These are phyloP conservation scores for Calonectria multiphialidica DNA, from an alignment of 2,329 filamentous ascomycete species.

Conservation along the genomic window DNA sequence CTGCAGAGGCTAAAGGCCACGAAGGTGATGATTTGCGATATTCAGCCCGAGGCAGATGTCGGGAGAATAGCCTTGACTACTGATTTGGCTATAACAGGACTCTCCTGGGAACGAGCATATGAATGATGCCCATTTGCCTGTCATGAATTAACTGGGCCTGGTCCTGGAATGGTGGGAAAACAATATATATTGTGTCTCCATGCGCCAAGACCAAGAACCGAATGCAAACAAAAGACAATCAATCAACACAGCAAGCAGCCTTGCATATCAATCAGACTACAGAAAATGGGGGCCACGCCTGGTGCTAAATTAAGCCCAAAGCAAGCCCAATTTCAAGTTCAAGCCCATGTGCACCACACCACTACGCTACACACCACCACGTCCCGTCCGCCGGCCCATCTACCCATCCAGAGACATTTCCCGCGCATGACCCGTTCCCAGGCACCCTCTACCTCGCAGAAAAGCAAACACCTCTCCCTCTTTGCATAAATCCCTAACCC, in stretches of 20 bases:
- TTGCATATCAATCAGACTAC: not conserved
- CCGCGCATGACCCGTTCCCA: not conserved
- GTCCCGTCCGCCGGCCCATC: not conserved
- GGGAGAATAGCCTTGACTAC: conserved; percentile 21
- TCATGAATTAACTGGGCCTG: too few relatives aligned
- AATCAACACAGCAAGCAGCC: not conserved
- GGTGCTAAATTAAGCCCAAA: not conserved
- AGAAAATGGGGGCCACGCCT: not conserved
- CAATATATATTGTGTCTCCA: too few relatives aligned
- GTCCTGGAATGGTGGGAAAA: too few relatives aligned
- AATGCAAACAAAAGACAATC: not conserved
- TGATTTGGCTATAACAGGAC: not conserved
- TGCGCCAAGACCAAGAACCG: too few relatives aligned
- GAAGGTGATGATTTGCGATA: conserved; percentile 2
- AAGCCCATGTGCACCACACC: not conserved
- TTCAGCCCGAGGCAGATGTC: not conserved
- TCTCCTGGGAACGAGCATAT: not conserved
- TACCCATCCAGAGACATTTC: not conserved
- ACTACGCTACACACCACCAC: not conserved
- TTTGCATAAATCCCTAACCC: not conserved
- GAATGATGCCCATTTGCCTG: not conserved
- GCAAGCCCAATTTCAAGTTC: too few relatives aligned
- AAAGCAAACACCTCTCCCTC: not conserved
- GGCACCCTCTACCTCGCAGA: not conserved
- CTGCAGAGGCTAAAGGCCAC: not conserved